Conservation (phyloP, 306 rosid genomes). For the Acmispon strigosus region DNA sequence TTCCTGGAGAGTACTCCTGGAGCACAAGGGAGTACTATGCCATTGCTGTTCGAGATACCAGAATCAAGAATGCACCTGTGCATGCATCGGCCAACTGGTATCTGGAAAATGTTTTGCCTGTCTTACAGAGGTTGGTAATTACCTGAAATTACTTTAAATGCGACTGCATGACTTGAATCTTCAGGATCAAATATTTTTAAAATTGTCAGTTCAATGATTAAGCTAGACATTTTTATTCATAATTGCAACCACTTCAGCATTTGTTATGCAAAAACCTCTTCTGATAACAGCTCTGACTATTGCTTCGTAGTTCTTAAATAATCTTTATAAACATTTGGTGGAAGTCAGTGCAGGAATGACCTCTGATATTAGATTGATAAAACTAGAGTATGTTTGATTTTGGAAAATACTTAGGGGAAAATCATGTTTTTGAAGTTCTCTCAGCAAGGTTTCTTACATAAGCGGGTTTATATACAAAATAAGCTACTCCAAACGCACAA, state of each 20-base stretch:
- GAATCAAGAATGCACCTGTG: conserved; percentile 92
- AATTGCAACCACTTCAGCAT: conserved; percentile 4
- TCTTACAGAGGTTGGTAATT: conserved; percentile 72
- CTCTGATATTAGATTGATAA: neutral
- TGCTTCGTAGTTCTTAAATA: neutral
- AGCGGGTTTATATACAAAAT: neutral
- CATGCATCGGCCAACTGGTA: conserved; percentile 94
- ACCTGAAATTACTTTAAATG: conserved; percentile 22
- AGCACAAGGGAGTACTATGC: conserved; percentile 90
- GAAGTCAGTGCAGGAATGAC: neutral
- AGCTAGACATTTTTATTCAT: neutral
- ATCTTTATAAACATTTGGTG: neutral
- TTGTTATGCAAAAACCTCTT: neutral
- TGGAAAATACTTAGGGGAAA: neutral
- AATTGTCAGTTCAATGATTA: neutral
- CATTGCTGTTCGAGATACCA: conserved; percentile 60
- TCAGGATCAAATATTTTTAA: neutral
- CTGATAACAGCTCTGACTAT: neutral
- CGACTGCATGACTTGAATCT: conserved; percentile 3
- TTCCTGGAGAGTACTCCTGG: conserved; percentile 80
- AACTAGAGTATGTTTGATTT: neutral
- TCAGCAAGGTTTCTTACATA: neutral
- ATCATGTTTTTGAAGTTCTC: neutral
- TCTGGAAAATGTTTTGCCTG: conserved; percentile 77
- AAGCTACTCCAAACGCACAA: neutral